A percentile compares a stretch with the other conserved stretches of the same genome.
These are phyloP conservation scores for Sarocladium brachiariae DNA, from an alignment of 2,329 filamentous ascomycete species.

Conservation along the genomic window DNA sequence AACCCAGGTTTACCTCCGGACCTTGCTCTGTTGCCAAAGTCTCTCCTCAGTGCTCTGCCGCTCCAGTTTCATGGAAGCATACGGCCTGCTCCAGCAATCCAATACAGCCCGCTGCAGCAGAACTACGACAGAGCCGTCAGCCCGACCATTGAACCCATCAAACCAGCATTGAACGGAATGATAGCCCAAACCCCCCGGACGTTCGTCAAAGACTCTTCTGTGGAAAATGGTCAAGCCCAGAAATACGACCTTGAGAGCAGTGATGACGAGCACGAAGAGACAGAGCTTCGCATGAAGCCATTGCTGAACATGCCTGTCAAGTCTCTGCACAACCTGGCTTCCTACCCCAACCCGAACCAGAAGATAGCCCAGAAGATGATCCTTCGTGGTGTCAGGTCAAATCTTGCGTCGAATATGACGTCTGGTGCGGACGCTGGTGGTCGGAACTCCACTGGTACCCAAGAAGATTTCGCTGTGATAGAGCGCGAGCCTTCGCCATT, in stretches of 20 bases:
- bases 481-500: background rate
- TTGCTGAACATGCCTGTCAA: slow-evolving; percentile 37
- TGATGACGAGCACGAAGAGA: slow-evolving; percentile 21
- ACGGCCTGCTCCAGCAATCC: slow-evolving; percentile 20
- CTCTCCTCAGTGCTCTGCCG: slow-evolving; percentile 28
- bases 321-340: slow-evolving; percentile 46
- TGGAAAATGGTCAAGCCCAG: slow-evolving; percentile 14
- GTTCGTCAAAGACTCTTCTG: slow-evolving; percentile 20
- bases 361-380: slow-evolving; percentile 43
- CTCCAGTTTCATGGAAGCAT: slow-evolving; percentile 20
- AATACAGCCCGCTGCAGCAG: slow-evolving; percentile 47
- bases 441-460: background rate
- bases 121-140: slow-evolving; percentile 46
- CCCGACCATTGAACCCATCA: slow-evolving; percentile 21
- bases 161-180: slow-evolving; percentile 8
- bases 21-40: slow-evolving; percentile 30
- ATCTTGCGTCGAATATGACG: background rate
- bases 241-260: slow-evolving; percentile 17
- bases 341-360: slow-evolving; percentile 49
- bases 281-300: slow-evolving; percentile 21
- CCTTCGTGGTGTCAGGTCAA: slow-evolving; percentile 11
- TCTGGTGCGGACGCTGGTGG: background rate
- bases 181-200: slow-evolving; percentile 18
- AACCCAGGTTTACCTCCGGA: slow-evolving; percentile 22
- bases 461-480: background rate